phyloP scores from a whole-genome alignment of 495 filamentous ascomycete species.

The Astrocystis sublimbata region DNA sequence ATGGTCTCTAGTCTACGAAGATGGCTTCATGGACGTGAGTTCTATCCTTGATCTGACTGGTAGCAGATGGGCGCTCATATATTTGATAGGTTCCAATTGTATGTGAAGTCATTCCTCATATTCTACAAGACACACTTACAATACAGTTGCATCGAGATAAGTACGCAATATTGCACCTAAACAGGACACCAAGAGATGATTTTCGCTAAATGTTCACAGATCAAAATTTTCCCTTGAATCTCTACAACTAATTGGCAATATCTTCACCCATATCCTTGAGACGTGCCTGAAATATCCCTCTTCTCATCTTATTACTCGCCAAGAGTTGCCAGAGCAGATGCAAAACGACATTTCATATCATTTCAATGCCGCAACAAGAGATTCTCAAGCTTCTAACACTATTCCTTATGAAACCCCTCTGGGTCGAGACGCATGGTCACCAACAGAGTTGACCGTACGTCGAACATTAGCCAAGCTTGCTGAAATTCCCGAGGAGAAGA shows the following conservation, averaged over 20 bases:
- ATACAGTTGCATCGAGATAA: slow-evolving; percentile 48
- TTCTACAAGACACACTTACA: slow-evolving; percentile 42
- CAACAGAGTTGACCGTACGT: slow-evolving; percentile 52
- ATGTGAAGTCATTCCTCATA: slow-evolving; percentile 61
- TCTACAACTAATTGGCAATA: slow-evolving; percentile 43
- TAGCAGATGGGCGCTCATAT: slow-evolving; percentile 8
- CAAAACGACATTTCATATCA: slow-evolving; percentile 20
- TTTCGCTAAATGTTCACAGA: slow-evolving; percentile 27
- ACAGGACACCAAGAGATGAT: not conserved
- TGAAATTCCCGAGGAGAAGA: slow-evolving; percentile 49
- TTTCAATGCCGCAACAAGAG: not conserved
- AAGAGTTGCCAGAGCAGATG: slow-evolving; percentile 19
- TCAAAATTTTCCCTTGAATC: slow-evolving; percentile 43
- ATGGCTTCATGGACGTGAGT: slow-evolving; percentile 73
- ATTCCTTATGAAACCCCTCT: not conserved
- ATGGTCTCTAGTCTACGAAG: slow-evolving; percentile 67
- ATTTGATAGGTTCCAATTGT: slow-evolving; percentile 59
- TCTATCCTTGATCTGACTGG: not conserved
- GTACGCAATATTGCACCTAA: slow-evolving; percentile 27
- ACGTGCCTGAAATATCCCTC: slow-evolving; percentile 34
- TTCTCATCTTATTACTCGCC: slow-evolving; percentile 25
- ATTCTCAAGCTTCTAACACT: not conserved
- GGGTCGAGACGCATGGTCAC: slow-evolving; percentile 48
- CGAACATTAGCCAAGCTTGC: slow-evolving; percentile 59
- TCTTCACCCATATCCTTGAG: slow-evolving; percentile 50